Conservation (phyloP, 805 yeast species). For the Zygosaccharomyces kombuchaensis region DNA sequence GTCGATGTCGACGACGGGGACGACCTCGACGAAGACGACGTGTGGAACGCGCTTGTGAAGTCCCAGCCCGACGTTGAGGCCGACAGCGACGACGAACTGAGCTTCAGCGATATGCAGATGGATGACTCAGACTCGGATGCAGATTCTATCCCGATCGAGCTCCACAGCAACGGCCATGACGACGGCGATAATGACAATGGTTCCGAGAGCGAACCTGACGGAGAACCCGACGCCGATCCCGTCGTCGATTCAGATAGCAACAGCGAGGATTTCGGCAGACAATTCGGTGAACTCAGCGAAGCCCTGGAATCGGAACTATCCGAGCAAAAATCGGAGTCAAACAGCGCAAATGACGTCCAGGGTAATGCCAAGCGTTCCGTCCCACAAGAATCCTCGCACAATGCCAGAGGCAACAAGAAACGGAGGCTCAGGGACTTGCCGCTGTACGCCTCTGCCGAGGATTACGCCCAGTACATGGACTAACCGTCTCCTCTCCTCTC, state of each 20-base stretch:
- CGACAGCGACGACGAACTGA: constrained; percentile 37
- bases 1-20: constrained; percentile 41
- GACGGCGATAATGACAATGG: constrained; percentile 31
- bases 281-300: constrained; percentile 35
- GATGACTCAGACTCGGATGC: constrained; percentile 35
- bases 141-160: constrained; percentile 11
- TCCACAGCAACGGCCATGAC: constrained; percentile 26
- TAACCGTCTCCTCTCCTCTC: not conserved
- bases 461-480: constrained; percentile 48
- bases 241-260: constrained; percentile 30
- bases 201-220: too few species aligned
- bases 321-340: constrained; percentile 20
- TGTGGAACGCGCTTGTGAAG: constrained; percentile 75
- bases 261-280: constrained; percentile 37
- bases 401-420: constrained; percentile 38
- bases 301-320: constrained; percentile 11
- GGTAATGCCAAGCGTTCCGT: constrained; percentile 21
- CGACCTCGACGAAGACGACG: constrained; percentile 62
- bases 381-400: constrained; percentile 17
- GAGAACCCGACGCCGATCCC: constrained; percentile 25
- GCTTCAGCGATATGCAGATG: constrained; percentile 37
- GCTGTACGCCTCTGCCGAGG: constrained; percentile 83
- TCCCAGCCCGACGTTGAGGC: constrained; percentile 70
- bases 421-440: constrained; percentile 67
- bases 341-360: constrained; percentile 12